Base-by-base conservation (phyloP, 2,329 filamentous ascomycete species). In the Furcasterigmium furcatum region DNA sequence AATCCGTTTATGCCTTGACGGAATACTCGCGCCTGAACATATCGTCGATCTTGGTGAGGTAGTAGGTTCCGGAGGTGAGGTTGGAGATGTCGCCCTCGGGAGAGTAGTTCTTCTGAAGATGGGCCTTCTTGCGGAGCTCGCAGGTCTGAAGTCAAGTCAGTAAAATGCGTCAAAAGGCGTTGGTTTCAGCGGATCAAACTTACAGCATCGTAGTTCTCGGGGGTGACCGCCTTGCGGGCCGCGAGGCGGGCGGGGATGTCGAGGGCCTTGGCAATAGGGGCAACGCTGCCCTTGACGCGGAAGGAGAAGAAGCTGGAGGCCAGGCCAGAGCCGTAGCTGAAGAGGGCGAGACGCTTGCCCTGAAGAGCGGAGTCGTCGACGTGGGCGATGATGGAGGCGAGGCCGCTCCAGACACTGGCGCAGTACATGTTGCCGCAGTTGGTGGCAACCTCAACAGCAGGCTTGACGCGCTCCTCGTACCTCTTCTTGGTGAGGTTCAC, bases 1-100 rank as follows among this genome's bases (percentile, higher is more conserved):
- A 27, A 19, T 7, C 30, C 30, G 6, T 55, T 63, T 80, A 91
- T 66, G 78, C 84, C 79, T 91, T 88, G 72, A 91, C 64, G 46
- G 76, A 71, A 70, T 94, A 94, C 63, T 80, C 79, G 59, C 88
- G 82, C 73, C 87, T 84, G 84, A 88, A 94, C 87, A 90, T 90
- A 58, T 89, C 87, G 61, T 94, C 88, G 40, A 94, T 79, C 65
- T 85, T 83, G 61, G 81, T 82, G 48, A 94, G 77, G 72, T 91
- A 94, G 74, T 92, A 94, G 19, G 83, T 82, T 48, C 82, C 85
- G 48, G 78, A 69, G 49, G 65, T 63, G 46, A 94, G 78, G 55
- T 80, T 87, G 38, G 87, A 85, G 22, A 76, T 61, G 44, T 82
- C 82, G 47, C 88, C 88, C 58, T 76, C 67, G 50, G 88, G 88